Percentiles rank a stretch among this genome's conserved stretches.
Evolutionary conservation across 768 basidiomycete species (phyloP).

Genomic region (Chlorophyllum brunneum): DNA sequence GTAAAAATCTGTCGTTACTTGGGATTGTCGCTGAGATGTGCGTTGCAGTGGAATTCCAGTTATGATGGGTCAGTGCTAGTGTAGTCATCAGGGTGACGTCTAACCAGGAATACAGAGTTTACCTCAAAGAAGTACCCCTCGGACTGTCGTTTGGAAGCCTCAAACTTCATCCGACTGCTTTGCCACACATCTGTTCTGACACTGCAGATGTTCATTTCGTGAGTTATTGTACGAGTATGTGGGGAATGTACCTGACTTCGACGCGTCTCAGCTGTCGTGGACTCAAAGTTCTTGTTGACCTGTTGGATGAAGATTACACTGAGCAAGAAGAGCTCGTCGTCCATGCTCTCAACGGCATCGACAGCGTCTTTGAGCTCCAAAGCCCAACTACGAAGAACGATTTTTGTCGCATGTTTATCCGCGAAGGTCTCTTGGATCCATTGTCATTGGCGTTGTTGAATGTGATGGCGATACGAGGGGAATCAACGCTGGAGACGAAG

Average conservation of each 20-base stretch:
- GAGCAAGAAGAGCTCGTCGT: constrained; percentile 89
- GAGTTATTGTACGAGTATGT: constrained; percentile 29
- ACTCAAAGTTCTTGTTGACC: constrained; percentile 89
- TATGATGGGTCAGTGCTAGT: constrained; percentile 67
- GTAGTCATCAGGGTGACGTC: neutral
- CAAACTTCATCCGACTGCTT: constrained; percentile 87
- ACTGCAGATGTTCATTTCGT: constrained; percentile 99
- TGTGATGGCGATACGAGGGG: constrained; percentile 74
- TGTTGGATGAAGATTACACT: constrained; percentile 93
- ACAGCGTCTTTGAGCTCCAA: constrained; percentile 93
- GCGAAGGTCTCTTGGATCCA: constrained; percentile 92
- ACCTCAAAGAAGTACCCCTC: constrained; percentile 92
- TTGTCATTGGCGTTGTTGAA: constrained; percentile 86
- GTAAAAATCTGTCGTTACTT: constrained; percentile 16
- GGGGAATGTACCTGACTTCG: neutral
- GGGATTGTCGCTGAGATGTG: constrained; percentile 8
- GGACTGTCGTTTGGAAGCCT: constrained; percentile 93
- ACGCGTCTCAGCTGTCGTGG: constrained; percentile 74
- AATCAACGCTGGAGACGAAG: constrained; percentile 70
- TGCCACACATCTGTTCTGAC: constrained; percentile 93
- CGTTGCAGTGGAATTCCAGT: constrained; percentile 81
- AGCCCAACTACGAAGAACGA: constrained; percentile 97
- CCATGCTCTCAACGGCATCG: constrained; percentile 91
- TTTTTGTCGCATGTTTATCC: constrained; percentile 97
- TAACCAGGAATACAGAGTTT: constrained; percentile 51